These are phyloP conservation scores for Neofusicoccum kwambonambiense DNA, from an alignment of 2,329 filamentous ascomycete species.

Conservation along the genomic window DNA sequence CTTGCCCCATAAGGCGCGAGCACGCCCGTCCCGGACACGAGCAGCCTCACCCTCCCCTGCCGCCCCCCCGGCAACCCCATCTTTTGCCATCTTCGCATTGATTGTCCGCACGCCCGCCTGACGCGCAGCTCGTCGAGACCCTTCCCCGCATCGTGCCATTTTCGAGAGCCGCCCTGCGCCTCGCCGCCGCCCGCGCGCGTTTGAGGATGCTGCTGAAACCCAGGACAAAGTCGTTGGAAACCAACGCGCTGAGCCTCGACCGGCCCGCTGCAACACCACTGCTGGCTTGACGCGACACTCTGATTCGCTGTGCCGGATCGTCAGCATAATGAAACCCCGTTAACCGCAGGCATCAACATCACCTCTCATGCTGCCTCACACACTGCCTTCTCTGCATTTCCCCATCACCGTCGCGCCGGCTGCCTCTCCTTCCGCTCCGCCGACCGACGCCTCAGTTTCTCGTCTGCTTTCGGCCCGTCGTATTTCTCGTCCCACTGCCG, in stretches of 20 bases:
- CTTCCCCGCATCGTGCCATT: not conserved
- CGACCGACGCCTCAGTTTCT: not conserved
- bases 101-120: not conserved
- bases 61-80: not conserved
- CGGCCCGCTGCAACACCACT: not conserved
- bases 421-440: not conserved
- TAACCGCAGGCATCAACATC: not conserved
- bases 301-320: not conserved
- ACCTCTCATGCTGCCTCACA: no score
- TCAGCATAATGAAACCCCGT: not conserved
- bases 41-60: not conserved
- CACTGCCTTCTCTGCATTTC: not conserved
- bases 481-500: not conserved
- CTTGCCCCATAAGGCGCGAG: not conserved
- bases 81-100: not conserved
- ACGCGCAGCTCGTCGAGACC: not conserved
- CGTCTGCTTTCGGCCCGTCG: not conserved
- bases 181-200: no score
- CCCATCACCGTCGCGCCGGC: not conserved
- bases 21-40: not conserved
- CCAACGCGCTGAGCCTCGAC: not conserved
- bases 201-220: not conserved
- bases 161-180: not conserved
- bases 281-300: not conserved
- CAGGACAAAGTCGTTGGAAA: not conserved